Evolutionary conservation across 495 filamentous ascomycete species (phyloP), one percentile per base, ranked within the genome.

Genomic region (Trichoderma erinaceum): DNA sequence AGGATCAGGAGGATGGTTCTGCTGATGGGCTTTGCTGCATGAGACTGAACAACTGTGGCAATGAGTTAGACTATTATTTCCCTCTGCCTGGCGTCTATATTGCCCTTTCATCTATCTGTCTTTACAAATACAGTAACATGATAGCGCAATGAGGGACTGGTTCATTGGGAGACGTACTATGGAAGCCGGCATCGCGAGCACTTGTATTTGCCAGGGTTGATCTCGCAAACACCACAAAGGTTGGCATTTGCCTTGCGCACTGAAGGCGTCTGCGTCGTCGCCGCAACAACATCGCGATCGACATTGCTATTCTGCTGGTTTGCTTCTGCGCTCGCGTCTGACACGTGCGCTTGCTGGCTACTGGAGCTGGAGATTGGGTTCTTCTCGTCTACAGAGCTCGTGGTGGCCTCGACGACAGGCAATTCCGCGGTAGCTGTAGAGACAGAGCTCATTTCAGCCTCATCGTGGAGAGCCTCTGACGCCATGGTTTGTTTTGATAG

Each of bases 1-100:
- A 21, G 56, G 23, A 21, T 70, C 67, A 50, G 75, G 71, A 25
- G 75, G 67, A 68, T 83, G 77, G 68, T 72, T 81, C 41, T 77
- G 71, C 70, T 85, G 88, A 78, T 92, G 90, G 35, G 81, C 75
- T 70, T 84, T 86, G 67, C 84, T 89, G 76, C 90, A 92, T 29
- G 82, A 77, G 61, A 90, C 80, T 1, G 89, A 92, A 71, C 90
- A 92, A 72, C 90, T 92, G 63, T 61, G 41, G 48, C 13, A 23
- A 5, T 64, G 13, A 4, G 63, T 50, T 68, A 46, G 71, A n/a
- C n/a, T n/a, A n/a, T n/a, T n/a, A n/a, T n/a, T n/a, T n/a, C n/a
- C n/a, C n/a, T n/a, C n/a, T n/a, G n/a, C n/a, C n/a, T n/a, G n/a
- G n/a, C n/a, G n/a, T n/a, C n/a, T n/a, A n/a, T n/a, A n/a, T n/a